Conservation (phyloP, 1,284 basidiomycete genomes). For the Leccinum holopus region DNA sequence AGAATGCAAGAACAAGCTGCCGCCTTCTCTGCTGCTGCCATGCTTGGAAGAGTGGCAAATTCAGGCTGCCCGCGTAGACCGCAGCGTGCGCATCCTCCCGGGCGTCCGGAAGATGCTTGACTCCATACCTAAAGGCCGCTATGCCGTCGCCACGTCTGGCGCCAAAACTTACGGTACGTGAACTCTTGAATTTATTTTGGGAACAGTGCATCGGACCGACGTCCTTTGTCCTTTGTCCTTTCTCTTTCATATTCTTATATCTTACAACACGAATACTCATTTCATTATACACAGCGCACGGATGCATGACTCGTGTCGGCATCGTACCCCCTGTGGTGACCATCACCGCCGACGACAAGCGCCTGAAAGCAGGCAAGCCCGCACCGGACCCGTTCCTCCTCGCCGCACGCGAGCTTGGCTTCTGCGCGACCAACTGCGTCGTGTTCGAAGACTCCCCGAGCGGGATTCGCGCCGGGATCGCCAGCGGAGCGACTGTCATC, state of each 20-base stretch:
- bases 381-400: slow-evolving; percentile 75
- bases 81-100: slow-evolving; percentile 70
- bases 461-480: slow-evolving; percentile 72
- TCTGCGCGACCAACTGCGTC: slow-evolving; percentile 54
- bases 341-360: slow-evolving; percentile 78
- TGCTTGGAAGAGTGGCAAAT: slow-evolving; percentile 52
- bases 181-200: neutral
- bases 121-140: slow-evolving; percentile 64
- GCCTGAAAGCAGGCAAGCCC: slow-evolving; percentile 65
- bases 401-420: slow-evolving; percentile 72
- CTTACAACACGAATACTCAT: neutral
- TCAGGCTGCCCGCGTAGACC: slow-evolving; percentile 64
- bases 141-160: slow-evolving; percentile 76
- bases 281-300: slow-evolving; percentile 46
- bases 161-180: slow-evolving; percentile 67
- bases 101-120: slow-evolving; percentile 70
- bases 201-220: neutral
- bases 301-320: slow-evolving; percentile 71
- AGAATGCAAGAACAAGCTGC: neutral
- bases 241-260: neutral
- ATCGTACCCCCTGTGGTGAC: slow-evolving; percentile 72
- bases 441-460: slow-evolving; percentile 78
- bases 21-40: slow-evolving; percentile 24
- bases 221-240: neutral
- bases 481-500: slow-evolving; percentile 71